Percentiles rank a stretch among this genome's conserved stretches.
These are phyloP conservation scores for Calonectria ilicicola DNA, from an alignment of 2,329 filamentous ascomycete species.

Conservation along the genomic window DNA sequence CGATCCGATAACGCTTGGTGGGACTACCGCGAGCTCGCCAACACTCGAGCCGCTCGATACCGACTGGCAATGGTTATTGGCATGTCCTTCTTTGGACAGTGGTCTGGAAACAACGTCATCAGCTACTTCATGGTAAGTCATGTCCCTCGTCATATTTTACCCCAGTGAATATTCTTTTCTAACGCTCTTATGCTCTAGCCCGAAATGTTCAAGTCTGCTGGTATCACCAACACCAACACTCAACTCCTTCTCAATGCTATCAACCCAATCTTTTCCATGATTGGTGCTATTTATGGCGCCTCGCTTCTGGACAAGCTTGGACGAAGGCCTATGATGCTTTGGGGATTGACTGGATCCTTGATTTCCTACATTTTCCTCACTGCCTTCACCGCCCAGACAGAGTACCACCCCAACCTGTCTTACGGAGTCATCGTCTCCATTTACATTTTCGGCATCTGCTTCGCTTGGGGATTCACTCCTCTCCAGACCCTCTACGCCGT, in stretches of 20 bases:
- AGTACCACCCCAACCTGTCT: conserved; percentile 46
- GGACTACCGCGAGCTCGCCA: conserved; percentile 65
- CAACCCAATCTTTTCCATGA: conserved; percentile 56
- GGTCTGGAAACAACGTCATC: conserved; percentile 60
- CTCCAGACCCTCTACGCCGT: conserved; percentile 50
- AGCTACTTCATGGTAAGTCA: neutral
- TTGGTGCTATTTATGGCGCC: conserved; percentile 54
- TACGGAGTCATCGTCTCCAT: conserved; percentile 58
- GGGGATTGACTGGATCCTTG: conserved; percentile 47
- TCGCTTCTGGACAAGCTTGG: conserved; percentile 54
- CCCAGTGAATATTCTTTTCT: neutral
- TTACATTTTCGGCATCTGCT: conserved; percentile 63
- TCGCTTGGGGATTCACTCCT: conserved; percentile 63
- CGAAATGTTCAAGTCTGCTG: conserved; percentile 55
- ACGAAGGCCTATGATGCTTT: conserved; percentile 54
- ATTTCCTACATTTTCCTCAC: conserved; percentile 44
- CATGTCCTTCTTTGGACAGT: conserved; percentile 66
- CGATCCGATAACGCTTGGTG: conserved; percentile 68
- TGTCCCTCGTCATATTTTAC: neutral
- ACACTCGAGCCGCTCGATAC: conserved; percentile 59
- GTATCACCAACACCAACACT: conserved; percentile 52
- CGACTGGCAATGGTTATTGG: conserved; percentile 63
- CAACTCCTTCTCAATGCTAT: conserved; percentile 57
- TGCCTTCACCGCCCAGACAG: conserved; percentile 50
- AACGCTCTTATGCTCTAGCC: conserved; percentile 34